Percentiles rank a stretch among this genome's conserved stretches.
Conservation (phyloP, 805 yeast genomes). For the Zygoascus flipseniorum region DNA sequence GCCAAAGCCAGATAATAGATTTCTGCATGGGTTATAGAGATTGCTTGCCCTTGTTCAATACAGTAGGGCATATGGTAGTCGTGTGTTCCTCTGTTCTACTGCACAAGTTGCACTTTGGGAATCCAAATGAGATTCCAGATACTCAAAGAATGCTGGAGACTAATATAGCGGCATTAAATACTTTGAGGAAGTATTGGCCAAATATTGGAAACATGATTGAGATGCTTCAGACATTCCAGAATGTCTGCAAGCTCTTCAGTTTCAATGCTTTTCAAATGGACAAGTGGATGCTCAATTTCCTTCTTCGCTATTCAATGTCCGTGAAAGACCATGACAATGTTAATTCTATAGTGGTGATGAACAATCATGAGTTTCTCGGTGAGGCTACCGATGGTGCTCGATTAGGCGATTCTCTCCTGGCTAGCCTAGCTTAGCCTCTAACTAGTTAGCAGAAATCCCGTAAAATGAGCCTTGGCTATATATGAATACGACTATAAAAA, state of each 20-base stretch:
- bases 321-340: background rate
- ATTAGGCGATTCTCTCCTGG: too few species aligned
- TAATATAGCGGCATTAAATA: slow-evolving; percentile 2
- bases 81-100: slow-evolving; percentile 6
- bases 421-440: too few species aligned
- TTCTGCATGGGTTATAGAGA: background rate
- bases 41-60: slow-evolving; percentile 4
- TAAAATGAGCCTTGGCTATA: too few species aligned
- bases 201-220: slow-evolving; percentile 1
- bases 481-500: too few species aligned
- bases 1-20: background rate
- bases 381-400: too few species aligned
- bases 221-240: slow-evolving; percentile 6
- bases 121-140: background rate
- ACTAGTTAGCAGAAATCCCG: too few species aligned
- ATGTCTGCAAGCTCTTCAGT: slow-evolving; percentile 7
- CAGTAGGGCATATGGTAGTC: slow-evolving; percentile 6
- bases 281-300: slow-evolving; percentile 5
- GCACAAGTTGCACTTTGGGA: slow-evolving; percentile 4
- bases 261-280: slow-evolving; percentile 5
- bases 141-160: background rate
- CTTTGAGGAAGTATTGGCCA: slow-evolving; percentile 2
- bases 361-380: too few species aligned
- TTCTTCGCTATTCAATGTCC: slow-evolving; percentile 4
- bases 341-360: too few species aligned